A percentile compares a stretch with the other conserved stretches of the same genome.
These are phyloP conservation scores for Amanita pseudoporphyria DNA, from an alignment of 768 basidiomycete species.

Conservation along the genomic window DNA sequence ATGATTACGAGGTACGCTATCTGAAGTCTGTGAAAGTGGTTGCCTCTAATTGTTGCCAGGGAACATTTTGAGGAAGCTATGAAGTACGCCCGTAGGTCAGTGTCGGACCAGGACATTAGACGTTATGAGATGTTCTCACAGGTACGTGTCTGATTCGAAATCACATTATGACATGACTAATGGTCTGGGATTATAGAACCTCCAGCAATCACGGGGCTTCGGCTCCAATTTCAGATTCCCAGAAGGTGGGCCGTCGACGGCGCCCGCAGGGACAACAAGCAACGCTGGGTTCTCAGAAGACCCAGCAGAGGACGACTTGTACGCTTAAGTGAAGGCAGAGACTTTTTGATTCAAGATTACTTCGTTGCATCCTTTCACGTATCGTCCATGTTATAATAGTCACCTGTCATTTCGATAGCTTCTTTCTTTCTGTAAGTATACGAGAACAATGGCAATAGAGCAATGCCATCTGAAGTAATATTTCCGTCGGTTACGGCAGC, in stretches of 20 bases:
- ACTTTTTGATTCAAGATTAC: slow-evolving; percentile 9
- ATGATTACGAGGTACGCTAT: slow-evolving; percentile 61
- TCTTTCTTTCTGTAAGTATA: slow-evolving; percentile 6
- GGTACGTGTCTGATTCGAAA: slow-evolving; percentile 28
- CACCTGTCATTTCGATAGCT: slow-evolving; percentile 4
- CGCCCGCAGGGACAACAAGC: slow-evolving; percentile 29
- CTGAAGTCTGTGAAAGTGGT: not conserved
- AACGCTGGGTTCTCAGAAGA: slow-evolving; percentile 83
- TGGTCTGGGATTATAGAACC: slow-evolving; percentile 41
- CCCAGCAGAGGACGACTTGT: slow-evolving; percentile 82
- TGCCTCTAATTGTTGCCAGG: slow-evolving; percentile 22
- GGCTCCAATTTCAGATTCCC: slow-evolving; percentile 99
- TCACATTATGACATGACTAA: not conserved
- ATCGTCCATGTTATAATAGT: slow-evolving; percentile 2
- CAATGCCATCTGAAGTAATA: not conserved
- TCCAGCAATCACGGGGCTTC: slow-evolving; percentile 87
- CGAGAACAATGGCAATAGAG: not conserved
- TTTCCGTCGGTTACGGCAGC: too few relatives aligned
- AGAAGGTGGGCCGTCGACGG: slow-evolving; percentile 41
- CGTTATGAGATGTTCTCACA: slow-evolving; percentile 98
- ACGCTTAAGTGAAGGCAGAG: slow-evolving; percentile 41
- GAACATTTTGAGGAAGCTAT: slow-evolving; percentile 99
- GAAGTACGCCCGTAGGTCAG: slow-evolving; percentile 94
- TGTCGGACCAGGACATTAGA: slow-evolving; percentile 93
- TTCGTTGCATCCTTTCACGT: slow-evolving; percentile 5